Percentiles rank a stretch among this genome's conserved stretches.
These are phyloP conservation scores for Candida nonsorbophila DNA, from an alignment of 805 yeast genomes.

Conservation along the genomic window DNA sequence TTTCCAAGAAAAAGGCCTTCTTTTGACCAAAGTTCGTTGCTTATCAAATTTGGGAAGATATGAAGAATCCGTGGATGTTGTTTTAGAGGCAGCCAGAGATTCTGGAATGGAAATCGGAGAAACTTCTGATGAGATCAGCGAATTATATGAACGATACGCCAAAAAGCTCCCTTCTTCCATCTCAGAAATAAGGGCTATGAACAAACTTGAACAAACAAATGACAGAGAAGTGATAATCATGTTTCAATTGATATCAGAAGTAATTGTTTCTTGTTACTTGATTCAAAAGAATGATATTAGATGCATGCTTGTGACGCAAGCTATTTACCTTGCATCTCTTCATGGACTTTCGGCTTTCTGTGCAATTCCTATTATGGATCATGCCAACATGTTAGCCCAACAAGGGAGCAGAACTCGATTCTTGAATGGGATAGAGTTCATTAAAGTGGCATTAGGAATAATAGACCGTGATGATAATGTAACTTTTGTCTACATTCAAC, in stretches of 20 bases:
- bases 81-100: slow-evolving; percentile 26
- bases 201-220: slow-evolving; percentile 13
- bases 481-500: slow-evolving; percentile 28
- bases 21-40: slow-evolving; percentile 33
- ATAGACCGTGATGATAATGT: slow-evolving; percentile 27
- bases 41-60: slow-evolving; percentile 21
- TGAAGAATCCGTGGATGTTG: slow-evolving; percentile 28
- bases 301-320: slow-evolving; percentile 24
- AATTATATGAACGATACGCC: slow-evolving; percentile 13
- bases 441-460: slow-evolving; percentile 33
- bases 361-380: slow-evolving; percentile 32
- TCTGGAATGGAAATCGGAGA: slow-evolving; percentile 28
- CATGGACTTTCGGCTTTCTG: slow-evolving; percentile 37
- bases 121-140: slow-evolving; percentile 18
- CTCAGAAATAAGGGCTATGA: slow-evolving; percentile 30
- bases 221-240: slow-evolving; percentile 23
- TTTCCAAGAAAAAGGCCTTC: slow-evolving; percentile 28
- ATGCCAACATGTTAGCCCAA: slow-evolving; percentile 28
- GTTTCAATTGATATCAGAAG: slow-evolving; percentile 36
- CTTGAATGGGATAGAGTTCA: slow-evolving; percentile 35
- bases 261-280: slow-evolving; percentile 28
- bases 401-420: slow-evolving; percentile 23
- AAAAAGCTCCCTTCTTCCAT: slow-evolving; percentile 34
- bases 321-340: slow-evolving; percentile 28
- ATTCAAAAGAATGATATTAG: slow-evolving; percentile 20